Base-by-base conservation (phyloP, 768 basidiomycete genomes). In the Austroboletus festivus region DNA sequence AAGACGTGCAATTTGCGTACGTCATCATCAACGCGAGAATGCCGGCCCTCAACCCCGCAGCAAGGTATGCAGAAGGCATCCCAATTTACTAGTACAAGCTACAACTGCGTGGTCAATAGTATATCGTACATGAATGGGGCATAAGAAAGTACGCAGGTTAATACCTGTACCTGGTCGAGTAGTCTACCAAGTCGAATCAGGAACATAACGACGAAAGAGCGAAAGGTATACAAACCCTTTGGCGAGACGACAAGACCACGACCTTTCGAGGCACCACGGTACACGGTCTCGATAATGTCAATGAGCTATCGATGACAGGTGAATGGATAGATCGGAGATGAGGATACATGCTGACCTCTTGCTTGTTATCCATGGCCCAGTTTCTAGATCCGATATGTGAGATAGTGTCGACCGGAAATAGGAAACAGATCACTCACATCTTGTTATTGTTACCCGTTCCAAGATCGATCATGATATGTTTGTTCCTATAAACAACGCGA, bases 391-490 rank as follows among this genome's bases (percentile, higher is more conserved):
- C n/a, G n/a, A 22, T 37, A 19, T 8, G 33, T 28, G 19, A 1
- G 23, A 18, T 9, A 16, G 39, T 6, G 37, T 37, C 2, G 21
- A 20, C 12, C 20, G 9, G 34, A 33, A 19, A 3, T 38, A 2
- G 2, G 9, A 3, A 7, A 37, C 3, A 4, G 18, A 11, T 16
- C 4, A 75, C 91, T 55, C 49, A 94, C 93, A 96, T 96, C 75
- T 98, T 97, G 72, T 97, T 97, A 72, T 97, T 97, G 71, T 98
- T 96, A 76, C 94, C 94, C 42, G 94, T 98, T n/a, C 93, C 94
- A 56, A 98, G 72, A 81, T 97, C 96, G 62, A 99, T 97, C 95
- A 98, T 98, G 72, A 98, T 98, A 65, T 98, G 96, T 66, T 98
- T 96, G 69, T 95, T 95, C 37, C 94, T 95, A 59, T 0, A 26